phyloP scores from a whole-genome alignment of 805 yeast species.

The Hanseniaspora thailandica region DNA sequence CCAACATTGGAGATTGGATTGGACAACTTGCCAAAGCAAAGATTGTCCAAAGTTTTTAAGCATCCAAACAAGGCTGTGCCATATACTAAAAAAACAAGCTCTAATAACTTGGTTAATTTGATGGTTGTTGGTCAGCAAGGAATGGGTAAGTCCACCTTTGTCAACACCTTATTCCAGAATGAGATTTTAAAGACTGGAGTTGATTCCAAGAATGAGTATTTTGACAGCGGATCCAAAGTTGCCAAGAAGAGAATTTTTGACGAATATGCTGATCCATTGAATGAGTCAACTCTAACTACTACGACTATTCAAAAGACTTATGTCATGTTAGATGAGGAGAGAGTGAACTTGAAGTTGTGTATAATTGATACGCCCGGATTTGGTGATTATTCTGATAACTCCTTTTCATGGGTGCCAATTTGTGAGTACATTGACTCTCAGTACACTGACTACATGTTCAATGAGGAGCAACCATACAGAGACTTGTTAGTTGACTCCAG shows the following conservation, averaged over 20 bases:
- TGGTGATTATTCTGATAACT: constrained; percentile 58
- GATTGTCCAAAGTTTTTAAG: constrained; percentile 10
- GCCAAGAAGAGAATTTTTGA: constrained; percentile 30
- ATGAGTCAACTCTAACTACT: constrained; percentile 39
- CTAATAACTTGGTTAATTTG: constrained; percentile 44
- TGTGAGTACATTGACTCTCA: constrained; percentile 70
- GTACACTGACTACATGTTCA: constrained; percentile 54
- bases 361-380: constrained; percentile 69
- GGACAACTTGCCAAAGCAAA: constrained; percentile 24
- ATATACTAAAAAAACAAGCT: constrained; percentile 4
- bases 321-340: constrained; percentile 48
- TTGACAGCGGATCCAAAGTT: constrained; percentile 14
- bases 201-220: constrained; percentile 28
- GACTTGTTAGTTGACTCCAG: constrained; percentile 45
- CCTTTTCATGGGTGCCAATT: constrained; percentile 55
- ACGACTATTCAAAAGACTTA: constrained; percentile 29
- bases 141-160: constrained; percentile 68
- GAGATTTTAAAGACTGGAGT: constrained; percentile 28
- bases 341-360: constrained; percentile 47
- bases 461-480: constrained; percentile 66
- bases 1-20: constrained; percentile 21
- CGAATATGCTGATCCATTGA: constrained; percentile 38
- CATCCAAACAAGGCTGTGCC: constrained; percentile 19
- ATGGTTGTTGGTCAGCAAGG: constrained; percentile 85
- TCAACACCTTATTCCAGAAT: constrained; percentile 66